Conservation (phyloP, 805 yeast species). For the Candida sithepensis region DNA sequence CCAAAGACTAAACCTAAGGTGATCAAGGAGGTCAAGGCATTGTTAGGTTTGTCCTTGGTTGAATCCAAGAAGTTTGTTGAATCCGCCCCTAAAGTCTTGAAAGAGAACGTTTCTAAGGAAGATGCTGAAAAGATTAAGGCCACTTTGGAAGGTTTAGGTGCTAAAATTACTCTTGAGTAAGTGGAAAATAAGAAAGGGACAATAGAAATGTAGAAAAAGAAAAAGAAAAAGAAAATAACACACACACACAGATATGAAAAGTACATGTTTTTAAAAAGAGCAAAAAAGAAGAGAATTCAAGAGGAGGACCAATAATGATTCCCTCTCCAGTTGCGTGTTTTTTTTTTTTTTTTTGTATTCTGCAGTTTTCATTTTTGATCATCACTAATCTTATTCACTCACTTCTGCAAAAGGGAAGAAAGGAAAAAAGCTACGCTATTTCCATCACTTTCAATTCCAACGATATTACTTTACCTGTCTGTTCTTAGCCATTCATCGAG, state of each 20-base stretch:
- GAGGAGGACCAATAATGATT: too few relatives aligned
- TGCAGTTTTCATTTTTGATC: too few relatives aligned
- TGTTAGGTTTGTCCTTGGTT: constrained; percentile 88
- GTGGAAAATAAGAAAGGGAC: constrained; percentile 33
- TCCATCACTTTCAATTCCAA: too few relatives aligned
- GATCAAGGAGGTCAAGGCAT: constrained; percentile 91
- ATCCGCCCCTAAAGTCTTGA: constrained; percentile 92
- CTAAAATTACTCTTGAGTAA: constrained; percentile 86
- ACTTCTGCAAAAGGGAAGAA: not conserved
- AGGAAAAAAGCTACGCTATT: not conserved
- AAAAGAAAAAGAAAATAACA: not conserved
- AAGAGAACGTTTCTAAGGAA: constrained; percentile 93
- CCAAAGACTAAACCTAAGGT: constrained; percentile 95
- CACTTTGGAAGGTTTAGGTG: constrained; percentile 91
- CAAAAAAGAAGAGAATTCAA: too few relatives aligned
- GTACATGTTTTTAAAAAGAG: too few relatives aligned
- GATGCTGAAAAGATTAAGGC: constrained; percentile 96
- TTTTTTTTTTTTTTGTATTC: not conserved
- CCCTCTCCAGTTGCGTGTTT: not conserved
- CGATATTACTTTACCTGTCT: not conserved
- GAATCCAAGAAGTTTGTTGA: constrained; percentile 98
- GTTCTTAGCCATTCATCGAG: not conserved
- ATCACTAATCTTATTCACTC: not conserved
- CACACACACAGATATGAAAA: too few relatives aligned
- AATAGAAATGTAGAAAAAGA: constrained; percentile 33